A percentile compares a stretch with the other conserved stretches of the same genome.
Evolutionary conservation across 2,329 filamentous ascomycete genomes (phyloP).

Genomic region (Alternaria sp.): DNA sequence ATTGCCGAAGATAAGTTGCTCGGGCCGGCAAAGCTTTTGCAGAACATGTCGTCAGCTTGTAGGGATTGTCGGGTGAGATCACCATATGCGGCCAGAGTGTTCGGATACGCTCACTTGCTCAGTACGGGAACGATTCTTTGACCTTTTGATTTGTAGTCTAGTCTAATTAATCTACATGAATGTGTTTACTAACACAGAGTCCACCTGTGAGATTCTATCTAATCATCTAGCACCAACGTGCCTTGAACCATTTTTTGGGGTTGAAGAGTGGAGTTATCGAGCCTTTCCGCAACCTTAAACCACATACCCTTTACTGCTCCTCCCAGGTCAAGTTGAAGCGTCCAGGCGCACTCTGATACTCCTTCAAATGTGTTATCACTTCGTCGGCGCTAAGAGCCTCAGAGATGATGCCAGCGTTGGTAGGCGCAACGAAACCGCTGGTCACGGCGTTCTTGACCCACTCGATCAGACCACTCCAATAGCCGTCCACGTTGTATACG

Average conservation of each 20-base stretch:
- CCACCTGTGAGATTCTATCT: background rate
- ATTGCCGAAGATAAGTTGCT: background rate
- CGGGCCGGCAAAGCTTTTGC: background rate
- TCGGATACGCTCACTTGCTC: background rate
- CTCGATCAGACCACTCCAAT: constrained; percentile 84
- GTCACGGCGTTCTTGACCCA: constrained; percentile 81
- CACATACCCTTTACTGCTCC: constrained; percentile 38
- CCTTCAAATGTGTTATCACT: constrained; percentile 71
- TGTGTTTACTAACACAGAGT: background rate
- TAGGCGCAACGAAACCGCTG: constrained; percentile 75
- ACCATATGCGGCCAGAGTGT: background rate
- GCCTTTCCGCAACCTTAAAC: background rate
- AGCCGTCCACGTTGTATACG: constrained; percentile 85
- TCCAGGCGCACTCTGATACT: constrained; percentile 77
- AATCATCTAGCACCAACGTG: background rate
- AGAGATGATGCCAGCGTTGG: constrained; percentile 77
- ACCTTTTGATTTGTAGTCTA: background rate
- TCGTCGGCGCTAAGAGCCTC: constrained; percentile 76
- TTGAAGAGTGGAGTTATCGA: background rate
- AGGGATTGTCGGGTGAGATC: background rate
- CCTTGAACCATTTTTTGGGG: background rate
- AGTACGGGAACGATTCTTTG: background rate
- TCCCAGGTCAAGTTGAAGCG: constrained; percentile 85
- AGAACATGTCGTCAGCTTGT: background rate
- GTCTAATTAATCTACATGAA: background rate